Percentiles rank a stretch among this genome's conserved stretches.
phyloP scores from a whole-genome alignment of 2,329 filamentous ascomycete species.

The Aspergillus sp. region DNA sequence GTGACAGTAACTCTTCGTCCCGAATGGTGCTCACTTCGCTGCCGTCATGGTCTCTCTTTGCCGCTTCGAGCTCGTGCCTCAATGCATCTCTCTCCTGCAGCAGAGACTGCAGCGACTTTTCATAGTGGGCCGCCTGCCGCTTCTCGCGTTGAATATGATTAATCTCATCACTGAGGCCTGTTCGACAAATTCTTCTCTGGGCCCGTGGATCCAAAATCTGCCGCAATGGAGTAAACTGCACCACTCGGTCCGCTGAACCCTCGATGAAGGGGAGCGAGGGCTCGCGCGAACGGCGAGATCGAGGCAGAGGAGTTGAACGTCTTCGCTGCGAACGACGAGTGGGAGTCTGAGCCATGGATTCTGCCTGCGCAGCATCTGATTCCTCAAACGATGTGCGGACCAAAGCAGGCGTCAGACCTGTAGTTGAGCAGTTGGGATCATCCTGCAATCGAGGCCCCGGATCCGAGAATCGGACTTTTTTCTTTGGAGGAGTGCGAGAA shows the following conservation, averaged over 20 bases:
- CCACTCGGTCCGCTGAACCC: constrained; percentile 21
- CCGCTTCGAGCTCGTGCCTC: constrained; percentile 20
- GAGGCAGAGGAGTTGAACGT: constrained; percentile 29
- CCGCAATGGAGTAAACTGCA: constrained; percentile 42
- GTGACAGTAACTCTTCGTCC: constrained; percentile 12
- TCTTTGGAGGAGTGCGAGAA: constrained; percentile 29
- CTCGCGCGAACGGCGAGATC: constrained; percentile 16
- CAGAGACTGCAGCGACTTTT: constrained; percentile 19
- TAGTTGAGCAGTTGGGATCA: constrained; percentile 19
- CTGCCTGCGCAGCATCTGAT: constrained; percentile 11
- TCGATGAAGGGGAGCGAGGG: constrained; percentile 13
- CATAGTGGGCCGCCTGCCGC: constrained; percentile 20
- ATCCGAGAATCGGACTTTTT: constrained; percentile 44
- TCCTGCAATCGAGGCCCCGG: constrained; percentile 27
- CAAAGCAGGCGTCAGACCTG: constrained; percentile 43
- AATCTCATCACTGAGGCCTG: constrained; percentile 44
- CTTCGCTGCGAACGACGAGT: constrained; percentile 22
- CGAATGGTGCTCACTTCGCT: neutral
- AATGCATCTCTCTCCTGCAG: constrained; percentile 23
- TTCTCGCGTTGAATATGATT: constrained; percentile 40
- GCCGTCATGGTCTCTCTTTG: constrained; percentile 7
- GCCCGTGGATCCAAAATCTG: constrained; percentile 40
- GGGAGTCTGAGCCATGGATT: constrained; percentile 22
- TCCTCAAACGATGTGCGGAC: constrained; percentile 34
- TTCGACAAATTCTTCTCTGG: constrained; percentile 39